Evolutionary conservation across 192 early-diverging fungal species (phyloP), one percentile per base, ranked within the genome.

Genomic region (Coemansia sp.): DNA sequence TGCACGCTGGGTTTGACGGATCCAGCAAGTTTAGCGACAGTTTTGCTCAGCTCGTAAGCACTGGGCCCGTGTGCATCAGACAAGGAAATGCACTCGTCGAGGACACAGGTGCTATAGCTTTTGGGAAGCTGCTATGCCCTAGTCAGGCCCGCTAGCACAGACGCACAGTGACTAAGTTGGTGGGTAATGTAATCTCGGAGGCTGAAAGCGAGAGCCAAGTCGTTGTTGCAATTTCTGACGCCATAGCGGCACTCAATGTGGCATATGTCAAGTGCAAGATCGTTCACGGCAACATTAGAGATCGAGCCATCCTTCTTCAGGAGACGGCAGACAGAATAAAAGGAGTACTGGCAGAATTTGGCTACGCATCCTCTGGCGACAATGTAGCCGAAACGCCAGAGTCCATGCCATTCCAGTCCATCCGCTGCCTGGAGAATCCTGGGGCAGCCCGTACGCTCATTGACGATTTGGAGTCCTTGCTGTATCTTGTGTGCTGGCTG

Each of bases 261-360:
- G 70, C 66, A 2, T 39, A 64, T 2, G 14, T 55, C 14, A n/a
- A 55, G 1, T 59, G 60, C 37, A n/a, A 38, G 0, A 62, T 70
- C 11, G 16, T 76, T 1, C 74, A 76, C 42, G 33, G 62, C 7
- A 68, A 76, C 23, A 62, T 76, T 0, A 70, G 68, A 3, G 13
- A 24, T 2, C 59, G 50, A 43, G 70, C 70, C 64, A 70, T 76
- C 6, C 38, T 70, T 9, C 43, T 69, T 34, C 37, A 14, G 0
- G 1, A 13, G 8, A 48, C 34, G 11, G 40, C 62, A 20, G 59
- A 38, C 5, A 13, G 38, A 7, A 60, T 67, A 3, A 18, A 24
- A 9, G 74, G 68, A 0, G 1, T 66, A 2, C 37, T 76, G 10
- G 60, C 66, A 0, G 68, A 70, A 40, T 70, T 63, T 59, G 74